Percentiles rank a stretch among this genome's conserved stretches.
Evolutionary conservation across 2,329 filamentous ascomycete species (phyloP).

Genomic region (Aschersonia sp.): DNA sequence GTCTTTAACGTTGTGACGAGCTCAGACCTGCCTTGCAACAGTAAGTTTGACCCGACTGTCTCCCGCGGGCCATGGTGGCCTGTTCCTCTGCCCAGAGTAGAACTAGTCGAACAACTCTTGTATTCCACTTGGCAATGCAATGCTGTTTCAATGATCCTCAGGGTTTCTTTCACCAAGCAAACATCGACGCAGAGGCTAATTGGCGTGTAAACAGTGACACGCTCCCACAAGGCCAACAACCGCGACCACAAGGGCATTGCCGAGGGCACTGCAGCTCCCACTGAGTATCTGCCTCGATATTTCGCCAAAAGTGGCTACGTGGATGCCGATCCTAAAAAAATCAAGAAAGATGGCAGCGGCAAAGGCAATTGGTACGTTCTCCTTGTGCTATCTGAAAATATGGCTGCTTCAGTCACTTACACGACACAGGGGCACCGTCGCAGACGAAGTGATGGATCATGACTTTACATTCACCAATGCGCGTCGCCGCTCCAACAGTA

Average conservation of each 20-base stretch:
- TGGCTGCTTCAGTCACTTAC: neutral
- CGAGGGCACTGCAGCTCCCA: slow-evolving; percentile 54
- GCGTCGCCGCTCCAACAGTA: slow-evolving; percentile 87
- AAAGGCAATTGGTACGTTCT: slow-evolving; percentile 79
- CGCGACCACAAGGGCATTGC: slow-evolving; percentile 74
- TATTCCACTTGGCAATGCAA: too few species aligned
- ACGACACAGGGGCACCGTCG: slow-evolving; percentile 57
- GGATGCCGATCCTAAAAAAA: slow-evolving; percentile 77
- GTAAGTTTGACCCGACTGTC: neutral
- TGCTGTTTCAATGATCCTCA: too few species aligned
- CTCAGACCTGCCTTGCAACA: neutral
- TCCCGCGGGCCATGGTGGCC: neutral
- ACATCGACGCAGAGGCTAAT: too few species aligned
- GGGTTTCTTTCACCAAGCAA: too few species aligned
- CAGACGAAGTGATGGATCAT: slow-evolving; percentile 74
- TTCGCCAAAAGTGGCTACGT: slow-evolving; percentile 78
- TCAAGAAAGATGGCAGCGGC: slow-evolving; percentile 91
- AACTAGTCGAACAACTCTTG: too few species aligned
- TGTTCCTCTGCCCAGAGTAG: too few species aligned
- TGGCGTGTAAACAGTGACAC: slow-evolving; percentile 57
- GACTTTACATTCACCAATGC: slow-evolving; percentile 73
- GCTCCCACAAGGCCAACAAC: slow-evolving; percentile 90
- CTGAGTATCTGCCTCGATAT: slow-evolving; percentile 75
- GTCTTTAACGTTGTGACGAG: too few species aligned
- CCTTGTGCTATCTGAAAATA: neutral